Percentiles rank a stretch among this genome's conserved stretches.
Evolutionary conservation across 1,139 yeast genomes (phyloP).

Genomic region (Yamadazyma pseudoaaseri): DNA sequence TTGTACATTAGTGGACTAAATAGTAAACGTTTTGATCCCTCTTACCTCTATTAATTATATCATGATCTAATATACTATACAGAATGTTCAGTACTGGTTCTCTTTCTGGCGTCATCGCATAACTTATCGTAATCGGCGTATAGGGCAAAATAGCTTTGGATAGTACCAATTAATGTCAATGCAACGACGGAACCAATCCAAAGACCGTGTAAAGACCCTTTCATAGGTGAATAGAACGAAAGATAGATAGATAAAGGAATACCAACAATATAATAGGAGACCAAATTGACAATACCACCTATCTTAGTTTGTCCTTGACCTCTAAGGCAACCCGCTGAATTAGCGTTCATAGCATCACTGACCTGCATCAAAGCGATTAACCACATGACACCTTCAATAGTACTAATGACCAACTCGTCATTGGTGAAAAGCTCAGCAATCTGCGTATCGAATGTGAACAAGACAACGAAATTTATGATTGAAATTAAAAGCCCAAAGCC

Average conservation of each 20-base stretch:
- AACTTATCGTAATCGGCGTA: constrained; percentile 39
- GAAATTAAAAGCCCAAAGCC: constrained; percentile 44
- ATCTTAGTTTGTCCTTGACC: constrained; percentile 59
- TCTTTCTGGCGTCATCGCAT: constrained; percentile 41
- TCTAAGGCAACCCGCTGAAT: constrained; percentile 58
- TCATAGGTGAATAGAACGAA: constrained; percentile 46
- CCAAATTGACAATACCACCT: constrained; percentile 55
- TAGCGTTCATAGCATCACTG: constrained; percentile 57
- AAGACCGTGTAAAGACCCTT: constrained; percentile 48
- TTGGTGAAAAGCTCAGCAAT: constrained; percentile 42
- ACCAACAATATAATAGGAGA: constrained; percentile 53
- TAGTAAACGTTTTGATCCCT: no score
- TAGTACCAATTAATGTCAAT: constrained; percentile 49
- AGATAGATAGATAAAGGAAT: constrained; percentile 49
- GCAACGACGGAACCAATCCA: constrained; percentile 57
- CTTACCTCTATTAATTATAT: no score
- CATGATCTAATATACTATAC: no score
- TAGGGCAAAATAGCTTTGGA: constrained; percentile 47
- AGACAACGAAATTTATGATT: constrained; percentile 35
- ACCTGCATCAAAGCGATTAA: constrained; percentile 55
- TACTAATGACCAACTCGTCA: constrained; percentile 40
- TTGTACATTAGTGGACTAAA: constrained; percentile 1
- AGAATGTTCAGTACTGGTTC: no score
- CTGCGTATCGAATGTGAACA: constrained; percentile 35
- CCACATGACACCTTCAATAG: constrained; percentile 47